Evolutionary conservation across 306 rosid genomes (phyloP), one percentile per base, ranked within the genome.

Genomic region (Dalbergia cochinchinensis): DNA sequence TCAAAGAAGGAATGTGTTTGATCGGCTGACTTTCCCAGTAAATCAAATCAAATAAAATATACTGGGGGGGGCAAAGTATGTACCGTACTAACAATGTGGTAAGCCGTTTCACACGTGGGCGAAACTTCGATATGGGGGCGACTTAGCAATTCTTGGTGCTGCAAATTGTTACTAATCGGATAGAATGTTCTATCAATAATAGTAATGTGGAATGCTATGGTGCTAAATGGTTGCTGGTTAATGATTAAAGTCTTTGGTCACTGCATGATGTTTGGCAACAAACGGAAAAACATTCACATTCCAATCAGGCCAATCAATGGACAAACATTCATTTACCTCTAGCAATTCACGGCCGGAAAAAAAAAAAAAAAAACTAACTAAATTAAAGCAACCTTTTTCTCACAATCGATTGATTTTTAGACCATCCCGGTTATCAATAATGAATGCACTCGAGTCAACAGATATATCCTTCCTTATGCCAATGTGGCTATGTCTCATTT

Each of bases 341-440:
- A 31, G 13, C 63, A 58, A 71, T 61, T 44, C 47, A 62, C 65
- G 7, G 26, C 34, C 64, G 51, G 57, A n/a, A n/a, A n/a, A n/a
- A n/a, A n/a, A n/a, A n/a, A 20, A 20, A 20, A 20, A 20, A 20
- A 20, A 20, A 0, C 22, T n/a, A n/a, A n/a, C 22, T 20, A 20
- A 20, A 20, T 20, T 1, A 20, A 20, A 20, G 22, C 22, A 20
- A 42, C 53, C 39, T 51, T 48, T 22, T 20, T 20, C 22, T 20
- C 22, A 20, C 58, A n/a, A 33, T 65, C 60, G 51, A 69, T 58
- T 69, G 62, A 78, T 44, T 61, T 31, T 45, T 78, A 59, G 16
- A 57, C 16, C 53, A 78, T 59, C 41, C 34, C 9, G 73, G 41
- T 10, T 44, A 73, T 31, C 35, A 73, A 45, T 9, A 18, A 14